Base-by-base conservation (phyloP, 2,329 filamentous ascomycete species). In the Cladosporium sp. region DNA sequence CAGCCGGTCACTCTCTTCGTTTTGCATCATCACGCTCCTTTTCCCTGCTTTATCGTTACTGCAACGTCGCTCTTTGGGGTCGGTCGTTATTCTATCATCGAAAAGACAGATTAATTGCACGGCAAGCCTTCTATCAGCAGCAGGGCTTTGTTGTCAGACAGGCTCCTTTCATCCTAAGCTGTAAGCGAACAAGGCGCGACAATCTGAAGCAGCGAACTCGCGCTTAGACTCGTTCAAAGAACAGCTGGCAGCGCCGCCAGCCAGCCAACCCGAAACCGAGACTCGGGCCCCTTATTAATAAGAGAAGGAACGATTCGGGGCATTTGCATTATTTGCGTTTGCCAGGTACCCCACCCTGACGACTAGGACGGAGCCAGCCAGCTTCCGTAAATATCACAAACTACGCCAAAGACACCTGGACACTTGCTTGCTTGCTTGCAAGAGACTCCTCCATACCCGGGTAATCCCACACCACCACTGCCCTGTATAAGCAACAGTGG, bases 141-240 rank as follows among this genome's bases (percentile, higher is more conserved):
- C 40, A 31, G 52, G 18, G 52, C 29, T 33, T 40, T 40, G 40
- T 57, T 57, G 55, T 40, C 33, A 28, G 12, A 18, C n/a, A 8
- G 33, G 33, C 33, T 57, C 23, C 55, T 57, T 57, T 57, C 31
- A 57, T 16, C 16, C 35, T 59, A 46, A 31, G 56, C 56, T 46
- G 40, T 46, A 37, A 59, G 31, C 52, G 28, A 55, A 55, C 52
- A 55, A 46, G 56, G 56, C 33, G 56, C 35, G 56, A 59, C 37
- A 59, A 59, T 59, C 56, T 46, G 56, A 59, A 59, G 56, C 56
- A 46, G 56, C 56, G 35, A 37, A 59, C 56, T 46, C 14, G 12
- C 26, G 37, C 37, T 29, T 46, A 35, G 56, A 59, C 56, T 59
- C 12, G 23, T 18, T 59, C 33, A 59, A 46, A 59, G 56, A 59